Base-by-base conservation (phyloP, 1,284 basidiomycete genomes). In the Entoloma clypeatum region DNA sequence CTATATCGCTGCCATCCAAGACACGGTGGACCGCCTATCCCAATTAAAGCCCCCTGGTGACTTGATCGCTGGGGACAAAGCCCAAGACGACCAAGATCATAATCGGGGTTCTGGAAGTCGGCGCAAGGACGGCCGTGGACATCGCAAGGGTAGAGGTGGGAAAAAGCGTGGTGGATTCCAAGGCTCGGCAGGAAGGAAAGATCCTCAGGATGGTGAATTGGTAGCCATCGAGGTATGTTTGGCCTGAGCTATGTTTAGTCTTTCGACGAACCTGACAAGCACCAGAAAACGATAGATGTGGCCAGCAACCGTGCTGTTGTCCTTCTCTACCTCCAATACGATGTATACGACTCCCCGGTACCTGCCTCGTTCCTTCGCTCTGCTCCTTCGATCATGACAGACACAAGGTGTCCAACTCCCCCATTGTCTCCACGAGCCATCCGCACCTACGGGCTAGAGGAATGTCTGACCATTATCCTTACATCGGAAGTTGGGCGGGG, bases 291-390 rank as follows among this genome's bases (percentile, higher is more conserved):
- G 13, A 37, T 28, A 26, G 5, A 37, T 7, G 23, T 2, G 25
- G 43, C 47, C 34, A 48, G 36, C 40, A 36, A 16, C 16, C 47
- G 44, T 32, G 16, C 43, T 43, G 32, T 50, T 9, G 13, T 47
- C 23, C 32, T 44, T 25, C 25, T 52, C n/a, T 48, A 49, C 33
- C 45, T 50, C 29, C 45, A 42, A 36, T 50, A 48, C 33, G 36
- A 40, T 11, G 27, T 50, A 17, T 50, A 50, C 16, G 40, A 51
- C 37, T 49, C 47, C 13, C 33, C 47, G 9, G 21, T 17, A 13
- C 38, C 38, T 8, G 28, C 38, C 19, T 31, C 28, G 10, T 39
- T 39, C 21, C 18, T 38, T 17, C 44, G 21, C 33, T 37, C 43
- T 36, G 43, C 33, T 43, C 38, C 13, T 17, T 24, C 32, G 39